These are phyloP conservation scores for Ophiostoma novo-ulmi DNA, from an alignment of 2,329 filamentous ascomycete species.

Conservation along the genomic window DNA sequence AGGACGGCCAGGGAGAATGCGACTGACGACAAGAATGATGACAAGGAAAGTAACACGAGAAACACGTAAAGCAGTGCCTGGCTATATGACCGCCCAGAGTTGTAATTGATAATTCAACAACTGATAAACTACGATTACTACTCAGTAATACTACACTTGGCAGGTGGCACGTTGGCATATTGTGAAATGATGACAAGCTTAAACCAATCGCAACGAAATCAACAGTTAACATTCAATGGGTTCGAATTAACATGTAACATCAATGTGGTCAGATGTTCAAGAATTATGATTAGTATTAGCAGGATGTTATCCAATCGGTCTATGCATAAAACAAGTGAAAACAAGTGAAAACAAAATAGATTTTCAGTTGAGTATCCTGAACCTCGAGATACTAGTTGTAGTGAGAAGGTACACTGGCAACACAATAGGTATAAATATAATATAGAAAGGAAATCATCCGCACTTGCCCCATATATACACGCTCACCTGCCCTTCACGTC, in stretches of 20 bases:
- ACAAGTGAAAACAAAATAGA: constrained; percentile 14
- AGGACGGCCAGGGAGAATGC: not conserved
- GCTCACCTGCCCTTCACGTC: not conserved
- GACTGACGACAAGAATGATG: not conserved
- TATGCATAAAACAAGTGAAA: constrained; percentile 9
- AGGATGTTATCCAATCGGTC: not conserved
- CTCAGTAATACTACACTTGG: not conserved
- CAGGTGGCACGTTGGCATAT: not conserved
- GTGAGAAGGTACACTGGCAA: not conserved
- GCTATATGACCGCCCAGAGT: not conserved
- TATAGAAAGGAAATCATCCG: constrained; percentile 7
- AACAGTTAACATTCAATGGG: not conserved
- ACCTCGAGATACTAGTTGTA: constrained; percentile 9
- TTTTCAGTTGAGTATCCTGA: constrained; percentile 16
- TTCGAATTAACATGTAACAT: not conserved
- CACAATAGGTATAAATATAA: constrained; percentile 8
- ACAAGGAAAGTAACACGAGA: not conserved
- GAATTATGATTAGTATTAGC: not conserved
- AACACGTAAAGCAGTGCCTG: not conserved
- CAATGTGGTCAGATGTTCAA: not conserved
- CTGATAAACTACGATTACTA: not conserved
- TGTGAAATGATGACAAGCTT: not conserved
- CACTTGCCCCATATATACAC: not conserved
- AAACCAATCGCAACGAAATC: not conserved
- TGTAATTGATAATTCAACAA: not conserved